Base-by-base conservation (phyloP, 164 flowering plant species). In the Kingdonia uniflora region DNA sequence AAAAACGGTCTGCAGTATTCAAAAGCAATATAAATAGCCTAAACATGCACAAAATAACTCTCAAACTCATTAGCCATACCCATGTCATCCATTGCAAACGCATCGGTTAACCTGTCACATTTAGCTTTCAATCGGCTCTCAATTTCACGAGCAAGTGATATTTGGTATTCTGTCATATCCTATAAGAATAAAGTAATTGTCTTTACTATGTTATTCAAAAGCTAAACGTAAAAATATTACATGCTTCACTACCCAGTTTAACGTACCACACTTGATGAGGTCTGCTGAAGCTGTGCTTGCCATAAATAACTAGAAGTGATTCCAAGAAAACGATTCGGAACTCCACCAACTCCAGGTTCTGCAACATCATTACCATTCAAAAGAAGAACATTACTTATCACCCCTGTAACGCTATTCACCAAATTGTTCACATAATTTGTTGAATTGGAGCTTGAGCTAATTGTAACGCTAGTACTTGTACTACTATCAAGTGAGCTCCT, bases 291-390 rank as follows among this genome's bases (percentile, higher is more conserved):
- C 68, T 88, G 96, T 29, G 74, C 63, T 71, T 86, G 84, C 87
- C 88, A 78, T 55, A 92, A 69, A 63, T 82, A 92, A 67, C 72
- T 58, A 21, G 91, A 84, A 22, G 96, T 92, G 58, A 92, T 69
- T 62, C 96, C 96, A 71, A 92, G 92, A 68, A 79, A 92, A 33
- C 94, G 79, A 66, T 78, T 82, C 1, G 96, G 94, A 53, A 88
- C 96, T 58, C 99, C 99, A 63, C 96, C 99, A 69, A 88, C 75
- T 61, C 74, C 88, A 65, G 86, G 79, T 63, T 92, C 96, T 2
- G 51, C 62, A 11, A 61, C 37, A 60, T 86, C 95, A 25, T 58
- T 22, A 37, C 62, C 19, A 60, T 42, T 51, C 14, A 60, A 42
- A 45, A 74, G 54, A 41, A 61, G 47, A 29, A 55, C 54, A 67